Base-by-base conservation (phyloP, 1,139 yeast species). In the Kluyveromyces marxianus region DNA sequence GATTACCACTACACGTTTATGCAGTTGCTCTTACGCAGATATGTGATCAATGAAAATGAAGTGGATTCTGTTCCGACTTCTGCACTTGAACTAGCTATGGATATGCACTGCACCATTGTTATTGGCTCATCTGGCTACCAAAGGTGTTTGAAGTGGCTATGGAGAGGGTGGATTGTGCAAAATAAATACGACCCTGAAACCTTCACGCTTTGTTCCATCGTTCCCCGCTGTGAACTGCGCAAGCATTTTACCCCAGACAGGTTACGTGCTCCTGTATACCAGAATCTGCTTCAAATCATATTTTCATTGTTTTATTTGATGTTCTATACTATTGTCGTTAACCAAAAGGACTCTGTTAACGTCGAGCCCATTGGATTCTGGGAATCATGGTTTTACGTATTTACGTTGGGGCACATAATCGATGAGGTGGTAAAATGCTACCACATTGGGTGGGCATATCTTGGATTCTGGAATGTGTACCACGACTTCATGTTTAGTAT, bases 151-250 rank as follows among this genome's bases (percentile, higher is more conserved):
- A 81, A 82, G 55, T 88, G 96, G 95, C 66, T 88, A 45, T 88
- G 96, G 96, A 70, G 90, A 50, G 96, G 96, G 25, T 87, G 96
- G 95, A 84, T 88, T 50, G 74, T 84, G 39, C 96, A 87, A 65
- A 76, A 84, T 35, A 76, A 79, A n/a, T 65, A 63, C 21, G 86
- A 85, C 58, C 88, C 94, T 7, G 75, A 78, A 33, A 75, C 79
- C 25, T 88, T 83, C 56, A 81, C 79, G 33, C 59, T 81, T 50
- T 86, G 83, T 62, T 74, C 73, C 47, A 80, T 79, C 2, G 76
- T 79, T 24, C 72, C 80, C 1, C 77, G 82, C 28, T 71, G 79
- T 4, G 69, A 74, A 24, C 68, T 85, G 50, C 55, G 68, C 48
- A 66, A 76, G n/a, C 96, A 88, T 65, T 87, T 86, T 55, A 80